A percentile compares a stretch with the other conserved stretches of the same genome.
Conservation (phyloP, 495 filamentous ascomycete genomes). For the Penicillium roqueforti region DNA sequence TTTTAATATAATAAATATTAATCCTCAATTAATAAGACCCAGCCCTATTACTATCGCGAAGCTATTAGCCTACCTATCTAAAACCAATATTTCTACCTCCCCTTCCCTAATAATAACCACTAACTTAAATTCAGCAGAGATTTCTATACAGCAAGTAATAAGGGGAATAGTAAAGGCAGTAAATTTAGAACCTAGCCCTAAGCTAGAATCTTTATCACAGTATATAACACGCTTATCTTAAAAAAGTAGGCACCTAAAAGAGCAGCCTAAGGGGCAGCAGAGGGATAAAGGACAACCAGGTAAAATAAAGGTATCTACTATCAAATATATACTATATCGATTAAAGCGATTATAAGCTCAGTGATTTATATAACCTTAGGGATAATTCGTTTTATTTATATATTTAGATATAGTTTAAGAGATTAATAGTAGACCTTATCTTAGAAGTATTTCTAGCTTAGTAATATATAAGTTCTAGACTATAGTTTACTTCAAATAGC, state of each 20-base stretch:
- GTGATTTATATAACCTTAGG: neutral
- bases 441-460: no score
- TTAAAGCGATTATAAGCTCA: constrained; percentile 11
- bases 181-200: constrained; percentile 10
- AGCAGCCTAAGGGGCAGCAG: constrained; percentile 9
- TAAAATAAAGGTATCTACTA: constrained; percentile 6
- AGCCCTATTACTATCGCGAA: no score
- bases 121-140: constrained; percentile 8
- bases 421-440: no score
- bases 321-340: constrained; percentile 5
- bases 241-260: neutral
- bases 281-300: constrained; percentile 3
- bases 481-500: no score
- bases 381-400: no score
- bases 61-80: no score
- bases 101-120: no score
- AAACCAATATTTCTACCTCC: no score
- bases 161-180: constrained; percentile 15
- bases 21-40: no score
- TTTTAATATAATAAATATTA: no score
- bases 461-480: no score
- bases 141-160: constrained; percentile 12
- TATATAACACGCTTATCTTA: constrained; percentile 14
- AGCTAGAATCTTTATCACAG: constrained; percentile 5
- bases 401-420: no score